Conservation (phyloP, 768 basidiomycete genomes). For the Amanita polypyramis region DNA sequence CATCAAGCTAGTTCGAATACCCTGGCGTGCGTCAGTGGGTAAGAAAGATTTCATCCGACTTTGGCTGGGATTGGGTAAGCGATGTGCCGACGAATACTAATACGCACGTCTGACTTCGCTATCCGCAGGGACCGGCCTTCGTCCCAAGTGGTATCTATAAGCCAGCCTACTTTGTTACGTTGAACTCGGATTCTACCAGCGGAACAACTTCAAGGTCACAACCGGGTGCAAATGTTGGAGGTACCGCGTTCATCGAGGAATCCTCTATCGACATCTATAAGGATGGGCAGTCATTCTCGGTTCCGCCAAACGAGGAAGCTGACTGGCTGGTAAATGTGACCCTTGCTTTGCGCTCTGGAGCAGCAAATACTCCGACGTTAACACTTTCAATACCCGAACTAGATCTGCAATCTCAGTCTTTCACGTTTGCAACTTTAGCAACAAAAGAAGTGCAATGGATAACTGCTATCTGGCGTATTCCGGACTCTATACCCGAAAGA, state of each 20-base stretch:
- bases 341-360: slow-evolving; percentile 35
- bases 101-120: neutral
- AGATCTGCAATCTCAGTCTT: slow-evolving; percentile 24
- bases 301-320: slow-evolving; percentile 32
- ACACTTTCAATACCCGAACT: slow-evolving; percentile 39
- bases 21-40: slow-evolving; percentile 37
- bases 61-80: slow-evolving; percentile 53
- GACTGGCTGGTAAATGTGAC: slow-evolving; percentile 50
- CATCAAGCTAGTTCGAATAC: slow-evolving; percentile 33
- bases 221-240: slow-evolving; percentile 10
- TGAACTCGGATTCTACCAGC: slow-evolving; percentile 11
- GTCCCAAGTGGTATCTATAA: slow-evolving; percentile 45
- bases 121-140: slow-evolving; percentile 42
- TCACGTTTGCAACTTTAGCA: slow-evolving; percentile 16
- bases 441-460: slow-evolving; percentile 27
- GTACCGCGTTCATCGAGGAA: slow-evolving; percentile 36
- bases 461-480: slow-evolving; percentile 32
- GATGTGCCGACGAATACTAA: neutral
- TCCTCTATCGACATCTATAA: slow-evolving; percentile 46
- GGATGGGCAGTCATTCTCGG: slow-evolving; percentile 34
- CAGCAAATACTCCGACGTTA: slow-evolving; percentile 24
- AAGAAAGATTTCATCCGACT: slow-evolving; percentile 42
- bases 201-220: slow-evolving; percentile 12
- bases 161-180: slow-evolving; percentile 40
- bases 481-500: slow-evolving; percentile 32